These are phyloP conservation scores for Kodamaea anthophila DNA, from an alignment of 1,139 yeast genomes.

Conservation along the genomic window DNA sequence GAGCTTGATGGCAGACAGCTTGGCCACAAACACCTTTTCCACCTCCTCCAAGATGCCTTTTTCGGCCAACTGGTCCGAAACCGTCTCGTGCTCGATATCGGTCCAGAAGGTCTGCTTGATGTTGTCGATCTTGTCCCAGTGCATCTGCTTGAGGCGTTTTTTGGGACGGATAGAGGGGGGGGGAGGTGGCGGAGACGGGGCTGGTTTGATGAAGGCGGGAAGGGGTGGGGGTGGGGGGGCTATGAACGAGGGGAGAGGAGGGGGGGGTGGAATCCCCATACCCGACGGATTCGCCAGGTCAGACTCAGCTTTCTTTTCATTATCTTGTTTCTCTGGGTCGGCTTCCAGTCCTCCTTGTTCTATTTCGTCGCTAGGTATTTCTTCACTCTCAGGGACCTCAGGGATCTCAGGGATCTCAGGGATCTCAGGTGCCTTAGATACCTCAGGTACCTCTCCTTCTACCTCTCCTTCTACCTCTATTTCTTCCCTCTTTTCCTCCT, in stretches of 20 bases:
- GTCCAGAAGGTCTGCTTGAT: constrained; percentile 81
- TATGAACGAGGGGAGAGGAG: constrained; percentile 18
- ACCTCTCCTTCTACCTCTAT: too few species aligned
- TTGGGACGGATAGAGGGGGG: constrained; percentile 42
- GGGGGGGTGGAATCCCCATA: constrained; percentile 15
- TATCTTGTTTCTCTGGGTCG: too few species aligned
- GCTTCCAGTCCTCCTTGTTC: too few species aligned
- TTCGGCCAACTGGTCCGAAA: constrained; percentile 51
- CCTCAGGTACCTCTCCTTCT: not conserved
- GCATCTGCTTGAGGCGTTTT: constrained; percentile 79
- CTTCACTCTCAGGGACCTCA: too few species aligned
- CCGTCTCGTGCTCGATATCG: constrained; percentile 41
- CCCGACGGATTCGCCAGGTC: too few species aligned
- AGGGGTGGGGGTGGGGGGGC: constrained; percentile 24
- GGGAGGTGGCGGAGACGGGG: constrained; percentile 6
- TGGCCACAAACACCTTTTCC: constrained; percentile 69
- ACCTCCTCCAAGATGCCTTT: constrained; percentile 76
- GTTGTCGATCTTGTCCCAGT: constrained; percentile 80
- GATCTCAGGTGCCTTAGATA: not conserved
- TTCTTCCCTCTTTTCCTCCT: not conserved
- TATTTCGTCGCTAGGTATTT: too few species aligned
- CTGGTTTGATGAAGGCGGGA: constrained; percentile 9
- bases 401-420: not conserved
- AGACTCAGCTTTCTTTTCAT: too few species aligned
- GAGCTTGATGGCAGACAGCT: constrained; percentile 43